phyloP scores from a whole-genome alignment of 2,329 filamentous ascomycete species.

The Truncatella angustata region DNA sequence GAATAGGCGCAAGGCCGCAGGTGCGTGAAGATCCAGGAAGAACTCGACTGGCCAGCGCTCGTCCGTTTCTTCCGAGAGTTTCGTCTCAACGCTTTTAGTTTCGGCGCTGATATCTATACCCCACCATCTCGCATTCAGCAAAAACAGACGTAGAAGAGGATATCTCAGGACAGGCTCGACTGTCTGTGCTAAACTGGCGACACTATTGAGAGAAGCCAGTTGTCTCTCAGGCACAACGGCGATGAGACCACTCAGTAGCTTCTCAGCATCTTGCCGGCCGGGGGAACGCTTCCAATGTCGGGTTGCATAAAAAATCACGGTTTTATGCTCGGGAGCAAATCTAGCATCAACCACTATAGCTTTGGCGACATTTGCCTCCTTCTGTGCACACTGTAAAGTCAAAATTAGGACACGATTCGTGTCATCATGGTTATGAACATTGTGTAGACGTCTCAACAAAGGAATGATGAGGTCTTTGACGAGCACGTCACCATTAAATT shows the following conservation, averaged over 20 bases:
- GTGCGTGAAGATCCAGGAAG: not conserved
- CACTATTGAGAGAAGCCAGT: not conserved
- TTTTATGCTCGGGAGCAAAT: too few relatives aligned
- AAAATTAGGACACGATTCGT: not conserved
- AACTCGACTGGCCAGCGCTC: not conserved
- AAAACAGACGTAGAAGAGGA: not conserved
- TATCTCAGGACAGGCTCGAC: not conserved
- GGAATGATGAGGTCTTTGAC: not conserved
- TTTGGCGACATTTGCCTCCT: not conserved
- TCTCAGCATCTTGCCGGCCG: not conserved
- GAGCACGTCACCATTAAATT: not conserved
- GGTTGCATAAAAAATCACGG: not conserved
- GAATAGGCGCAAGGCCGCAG: conserved; percentile 1
- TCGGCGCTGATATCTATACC: not conserved
- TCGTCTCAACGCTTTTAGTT: not conserved
- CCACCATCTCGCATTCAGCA: not conserved
- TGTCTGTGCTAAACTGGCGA: not conserved
- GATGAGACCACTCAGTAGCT: not conserved
- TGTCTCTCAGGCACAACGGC: not conserved
- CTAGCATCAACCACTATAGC: not conserved
- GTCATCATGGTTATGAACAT: not conserved
- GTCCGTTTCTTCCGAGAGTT: not conserved
- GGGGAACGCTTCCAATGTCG: not conserved
- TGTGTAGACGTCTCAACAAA: not conserved
- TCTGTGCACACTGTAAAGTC: not conserved